Conservation (phyloP, 2,329 filamentous ascomycete species). For the Fusarium pseudonygamai region DNA sequence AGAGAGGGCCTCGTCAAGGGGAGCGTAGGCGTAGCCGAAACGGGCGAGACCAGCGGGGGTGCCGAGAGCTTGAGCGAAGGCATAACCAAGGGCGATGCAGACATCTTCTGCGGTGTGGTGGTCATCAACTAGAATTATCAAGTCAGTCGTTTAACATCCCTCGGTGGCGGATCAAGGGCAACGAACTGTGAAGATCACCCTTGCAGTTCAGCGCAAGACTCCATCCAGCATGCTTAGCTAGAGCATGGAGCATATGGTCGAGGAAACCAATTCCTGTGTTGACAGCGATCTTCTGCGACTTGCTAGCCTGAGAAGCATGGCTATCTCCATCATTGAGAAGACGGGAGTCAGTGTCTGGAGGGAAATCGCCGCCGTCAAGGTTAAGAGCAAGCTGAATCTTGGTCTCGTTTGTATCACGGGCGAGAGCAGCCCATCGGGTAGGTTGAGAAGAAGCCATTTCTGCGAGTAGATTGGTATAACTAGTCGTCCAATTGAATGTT, state of each 20-base stretch:
- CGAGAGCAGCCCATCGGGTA: conserved; percentile 77
- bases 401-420: conserved; percentile 96
- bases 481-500: neutral
- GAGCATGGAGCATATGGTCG: conserved; percentile 97
- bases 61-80: conserved; percentile 84
- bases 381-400: conserved; percentile 94
- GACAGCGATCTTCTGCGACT: conserved; percentile 85
- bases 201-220: conserved; percentile 83
- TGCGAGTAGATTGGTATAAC: conserved; percentile 26
- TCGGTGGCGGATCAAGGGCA: neutral
- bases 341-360: conserved; percentile 68
- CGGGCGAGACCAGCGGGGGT: conserved; percentile 83
- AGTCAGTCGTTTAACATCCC: conserved; percentile 17
- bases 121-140: conserved; percentile 78
- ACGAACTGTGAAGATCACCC: conserved; percentile 89
- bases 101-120: conserved; percentile 98
- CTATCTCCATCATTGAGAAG: conserved; percentile 62
- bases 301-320: conserved; percentile 86
- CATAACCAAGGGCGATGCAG: conserved; percentile 87
- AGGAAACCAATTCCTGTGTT: conserved; percentile 97
- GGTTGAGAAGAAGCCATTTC: conserved; percentile 42
- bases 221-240: conserved; percentile 97
- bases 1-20: conserved; percentile 93
- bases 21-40: conserved; percentile 91
- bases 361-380: conserved; percentile 87